Percentiles rank a stretch among this genome's conserved stretches.
Evolutionary conservation across 352 stramenopile species (phyloP).

Genomic region (Phytophthora constricta): DNA sequence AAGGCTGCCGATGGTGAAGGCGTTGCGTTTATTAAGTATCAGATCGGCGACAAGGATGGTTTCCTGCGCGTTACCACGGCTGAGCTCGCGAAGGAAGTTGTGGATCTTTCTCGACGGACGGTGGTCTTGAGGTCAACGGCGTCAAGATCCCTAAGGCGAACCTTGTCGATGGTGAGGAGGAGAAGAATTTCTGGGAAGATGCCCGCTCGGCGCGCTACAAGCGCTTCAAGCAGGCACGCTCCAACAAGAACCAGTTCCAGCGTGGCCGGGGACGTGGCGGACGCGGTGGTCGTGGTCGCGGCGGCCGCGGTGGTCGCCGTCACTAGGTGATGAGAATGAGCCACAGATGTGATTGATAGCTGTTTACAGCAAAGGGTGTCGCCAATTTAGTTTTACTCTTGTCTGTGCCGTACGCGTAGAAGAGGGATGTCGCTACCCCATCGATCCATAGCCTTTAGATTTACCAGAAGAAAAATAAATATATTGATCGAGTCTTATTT

Average conservation of each 20-base stretch:
- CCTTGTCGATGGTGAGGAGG: constrained; percentile 75
- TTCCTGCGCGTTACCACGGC: constrained; percentile 67
- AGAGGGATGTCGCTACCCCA: constrained; percentile 16
- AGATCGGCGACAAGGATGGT: constrained; percentile 76
- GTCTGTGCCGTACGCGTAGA: too few species aligned
- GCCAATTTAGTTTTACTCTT: constrained; percentile 18
- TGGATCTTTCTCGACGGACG: constrained; percentile 63
- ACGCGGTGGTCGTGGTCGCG: constrained; percentile 50
- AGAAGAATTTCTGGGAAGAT: constrained; percentile 89
- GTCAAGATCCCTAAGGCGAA: constrained; percentile 62
- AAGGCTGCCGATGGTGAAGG: constrained; percentile 64
- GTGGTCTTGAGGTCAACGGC: constrained; percentile 73
- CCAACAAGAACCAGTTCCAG: constrained; percentile 70
- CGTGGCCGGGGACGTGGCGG: constrained; percentile 45
- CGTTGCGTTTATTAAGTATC: constrained; percentile 89
- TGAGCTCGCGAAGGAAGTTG: constrained; percentile 69
- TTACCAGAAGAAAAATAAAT: constrained; percentile 38
- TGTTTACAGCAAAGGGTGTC: background rate
- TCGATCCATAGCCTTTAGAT: constrained; percentile 26
- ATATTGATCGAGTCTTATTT: constrained; percentile 53
- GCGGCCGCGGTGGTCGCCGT: constrained; percentile 43
- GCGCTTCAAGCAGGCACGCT: constrained; percentile 83
- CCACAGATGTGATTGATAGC: background rate
- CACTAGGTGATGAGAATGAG: constrained; percentile 42
- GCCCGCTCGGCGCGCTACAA: constrained; percentile 71